A percentile compares a stretch with the other conserved stretches of the same genome.
These are phyloP conservation scores for Pelargonium citronellum DNA, from an alignment of 441 rosid species.

Conservation along the genomic window DNA sequence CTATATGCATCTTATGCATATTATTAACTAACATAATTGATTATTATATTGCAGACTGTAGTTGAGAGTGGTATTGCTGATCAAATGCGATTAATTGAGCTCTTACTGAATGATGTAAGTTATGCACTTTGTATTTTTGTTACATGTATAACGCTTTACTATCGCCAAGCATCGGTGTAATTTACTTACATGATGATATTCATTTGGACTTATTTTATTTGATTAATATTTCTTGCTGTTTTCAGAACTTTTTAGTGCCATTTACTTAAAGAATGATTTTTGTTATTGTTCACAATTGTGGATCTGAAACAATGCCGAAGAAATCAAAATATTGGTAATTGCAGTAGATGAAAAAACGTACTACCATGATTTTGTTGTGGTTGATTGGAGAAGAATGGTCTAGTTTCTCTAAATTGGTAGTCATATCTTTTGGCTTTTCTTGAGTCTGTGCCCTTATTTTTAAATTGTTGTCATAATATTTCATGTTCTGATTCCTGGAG, in stretches of 20 bases:
- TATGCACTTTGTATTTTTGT: neutral
- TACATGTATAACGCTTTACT: too few species aligned
- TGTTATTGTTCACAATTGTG: neutral
- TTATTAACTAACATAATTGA: slow-evolving; percentile 13
- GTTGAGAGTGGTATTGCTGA: slow-evolving; percentile 85
- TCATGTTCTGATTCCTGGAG: too few species aligned
- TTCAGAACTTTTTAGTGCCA: neutral
- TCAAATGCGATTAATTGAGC: slow-evolving; percentile 79
- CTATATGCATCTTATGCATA: neutral
- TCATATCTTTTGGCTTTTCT: neutral
- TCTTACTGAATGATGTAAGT: slow-evolving; percentile 81
- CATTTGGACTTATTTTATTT: too few species aligned
- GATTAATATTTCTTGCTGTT: neutral
- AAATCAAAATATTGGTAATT: too few species aligned
- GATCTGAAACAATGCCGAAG: neutral
- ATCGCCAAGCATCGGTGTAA: too few species aligned
- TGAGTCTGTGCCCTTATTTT: neutral
- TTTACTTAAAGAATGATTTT: too few species aligned
- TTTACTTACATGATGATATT: too few species aligned
- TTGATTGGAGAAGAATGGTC: neutral
- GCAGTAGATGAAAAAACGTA: too few species aligned
- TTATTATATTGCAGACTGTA: slow-evolving; percentile 61
- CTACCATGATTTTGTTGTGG: neutral
- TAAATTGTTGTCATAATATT: too few species aligned
- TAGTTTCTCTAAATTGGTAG: neutral